Evolutionary conservation across 2,329 filamentous ascomycete genomes (phyloP).

Genomic region (Stemphylium vesicarium): DNA sequence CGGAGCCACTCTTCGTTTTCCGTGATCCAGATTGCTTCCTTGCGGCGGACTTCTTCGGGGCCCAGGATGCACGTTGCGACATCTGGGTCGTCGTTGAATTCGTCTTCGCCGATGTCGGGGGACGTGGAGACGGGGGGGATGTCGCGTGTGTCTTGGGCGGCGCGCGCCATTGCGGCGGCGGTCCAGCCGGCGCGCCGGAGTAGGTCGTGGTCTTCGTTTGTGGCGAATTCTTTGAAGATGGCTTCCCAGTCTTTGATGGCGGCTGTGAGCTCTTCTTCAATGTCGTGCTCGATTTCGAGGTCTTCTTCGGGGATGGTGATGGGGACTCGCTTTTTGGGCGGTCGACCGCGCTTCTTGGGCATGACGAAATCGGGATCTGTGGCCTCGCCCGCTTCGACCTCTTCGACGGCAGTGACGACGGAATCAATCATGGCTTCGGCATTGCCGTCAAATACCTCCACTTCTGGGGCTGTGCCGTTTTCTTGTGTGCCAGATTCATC

Average conservation of each 20-base stretch:
- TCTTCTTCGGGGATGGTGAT: slow-evolving; percentile 53
- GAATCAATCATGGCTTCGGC: slow-evolving; percentile 29
- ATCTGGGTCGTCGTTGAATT: slow-evolving; percentile 90
- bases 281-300: slow-evolving; percentile 54
- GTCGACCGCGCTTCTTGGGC: slow-evolving; percentile 49
- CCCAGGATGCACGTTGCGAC: slow-evolving; percentile 79
- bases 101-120: slow-evolving; percentile 74
- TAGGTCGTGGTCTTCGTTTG: slow-evolving; percentile 38
- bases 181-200: slow-evolving; percentile 34
- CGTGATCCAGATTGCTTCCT: slow-evolving; percentile 92
- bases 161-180: slow-evolving; percentile 37
- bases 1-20: slow-evolving; percentile 94
- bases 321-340: slow-evolving; percentile 40
- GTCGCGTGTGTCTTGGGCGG: slow-evolving; percentile 33
- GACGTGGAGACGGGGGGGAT: slow-evolving; percentile 24
- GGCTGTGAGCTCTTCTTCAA: slow-evolving; percentile 54
- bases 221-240: slow-evolving; percentile 37
- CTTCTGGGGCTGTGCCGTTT: slow-evolving; percentile 12
- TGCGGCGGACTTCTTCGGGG: slow-evolving; percentile 76
- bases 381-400: slow-evolving; percentile 20
- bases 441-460: slow-evolving; percentile 31
- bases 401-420: slow-evolving; percentile 28
- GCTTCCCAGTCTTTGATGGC: slow-evolving; percentile 41
- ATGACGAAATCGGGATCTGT: slow-evolving; percentile 28
- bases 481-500: slow-evolving; percentile 11